phyloP scores from a whole-genome alignment of 2,329 filamentous ascomycete genomes.

The Alternaria gaisen region DNA sequence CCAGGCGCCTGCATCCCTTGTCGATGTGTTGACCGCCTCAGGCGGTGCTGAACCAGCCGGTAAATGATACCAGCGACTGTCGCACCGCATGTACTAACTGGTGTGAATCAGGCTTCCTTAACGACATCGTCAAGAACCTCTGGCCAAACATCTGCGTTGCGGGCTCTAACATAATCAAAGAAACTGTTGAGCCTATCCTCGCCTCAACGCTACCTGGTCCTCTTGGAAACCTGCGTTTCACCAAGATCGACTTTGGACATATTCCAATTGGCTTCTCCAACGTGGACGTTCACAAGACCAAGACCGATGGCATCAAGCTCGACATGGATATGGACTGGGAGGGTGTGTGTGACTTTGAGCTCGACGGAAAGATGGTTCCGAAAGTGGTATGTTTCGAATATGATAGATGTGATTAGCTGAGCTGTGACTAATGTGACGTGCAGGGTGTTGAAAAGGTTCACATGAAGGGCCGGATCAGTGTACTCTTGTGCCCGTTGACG shows the following conservation, averaged over 20 bases:
- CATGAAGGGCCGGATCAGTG: slow-evolving; percentile 55
- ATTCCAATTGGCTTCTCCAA: slow-evolving; percentile 54
- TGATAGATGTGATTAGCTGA: neutral
- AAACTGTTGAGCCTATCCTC: slow-evolving; percentile 60
- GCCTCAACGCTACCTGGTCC: slow-evolving; percentile 58
- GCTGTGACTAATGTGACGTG: neutral
- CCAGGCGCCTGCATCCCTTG: slow-evolving; percentile 31
- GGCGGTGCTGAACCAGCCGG: slow-evolving; percentile 54
- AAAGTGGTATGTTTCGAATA: slow-evolving; percentile 42
- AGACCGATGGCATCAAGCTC: slow-evolving; percentile 58
- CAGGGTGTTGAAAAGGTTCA: slow-evolving; percentile 59
- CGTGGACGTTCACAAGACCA: slow-evolving; percentile 58
- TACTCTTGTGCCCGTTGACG: slow-evolving; percentile 57
- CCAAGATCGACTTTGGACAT: slow-evolving; percentile 57
- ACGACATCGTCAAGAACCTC: slow-evolving; percentile 59
- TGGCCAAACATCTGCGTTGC: slow-evolving; percentile 61
- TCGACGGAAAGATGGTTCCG: slow-evolving; percentile 58
- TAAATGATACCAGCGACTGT: slow-evolving; percentile 19
- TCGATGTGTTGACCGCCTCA: slow-evolving; percentile 54
- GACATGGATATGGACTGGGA: slow-evolving; percentile 61
- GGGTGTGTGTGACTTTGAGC: slow-evolving; percentile 58
- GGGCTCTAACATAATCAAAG: slow-evolving; percentile 56
- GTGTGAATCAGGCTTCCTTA: slow-evolving; percentile 53
- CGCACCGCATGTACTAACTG: neutral
- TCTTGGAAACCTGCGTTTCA: slow-evolving; percentile 55